Percentiles rank a stretch among this genome's conserved stretches.
These are phyloP conservation scores for Cantharellus anzutake DNA, from an alignment of 768 basidiomycete genomes.

Conservation along the genomic window DNA sequence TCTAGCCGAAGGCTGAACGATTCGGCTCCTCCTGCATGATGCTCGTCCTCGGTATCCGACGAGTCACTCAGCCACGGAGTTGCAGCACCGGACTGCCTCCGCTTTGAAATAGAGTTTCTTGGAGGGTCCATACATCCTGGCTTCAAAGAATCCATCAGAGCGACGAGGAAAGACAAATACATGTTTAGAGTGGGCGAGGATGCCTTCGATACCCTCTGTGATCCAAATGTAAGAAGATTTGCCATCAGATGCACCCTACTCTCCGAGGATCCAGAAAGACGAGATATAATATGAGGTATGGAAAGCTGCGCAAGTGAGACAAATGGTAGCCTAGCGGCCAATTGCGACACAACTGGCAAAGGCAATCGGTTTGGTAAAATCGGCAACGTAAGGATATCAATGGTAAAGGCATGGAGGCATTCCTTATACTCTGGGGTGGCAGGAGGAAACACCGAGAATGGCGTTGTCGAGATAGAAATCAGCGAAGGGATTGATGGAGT, in stretches of 20 bases:
- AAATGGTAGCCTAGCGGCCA: slow-evolving; percentile 49
- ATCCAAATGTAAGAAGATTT: slow-evolving; percentile 46
- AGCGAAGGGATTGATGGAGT: slow-evolving; percentile 30
- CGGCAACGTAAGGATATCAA: slow-evolving; percentile 48
- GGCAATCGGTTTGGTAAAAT: slow-evolving; percentile 62
- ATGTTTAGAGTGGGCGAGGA: slow-evolving; percentile 25
- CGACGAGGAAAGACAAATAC: slow-evolving; percentile 35
- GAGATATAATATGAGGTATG: background rate
- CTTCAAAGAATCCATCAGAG: slow-evolving; percentile 16
- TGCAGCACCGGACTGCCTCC: background rate
- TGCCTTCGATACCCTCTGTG: slow-evolving; percentile 38
- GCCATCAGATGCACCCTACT: slow-evolving; percentile 37
- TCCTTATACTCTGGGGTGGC: slow-evolving; percentile 14
- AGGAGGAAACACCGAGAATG: slow-evolving; percentile 20
- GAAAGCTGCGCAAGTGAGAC: slow-evolving; percentile 20
- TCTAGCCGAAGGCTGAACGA: slow-evolving; percentile 31
- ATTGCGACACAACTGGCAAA: slow-evolving; percentile 35
- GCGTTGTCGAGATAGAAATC: slow-evolving; percentile 25
- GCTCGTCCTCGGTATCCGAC: background rate
- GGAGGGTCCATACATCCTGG: slow-evolving; percentile 3
- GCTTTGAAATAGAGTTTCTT: background rate
- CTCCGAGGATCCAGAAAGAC: background rate
- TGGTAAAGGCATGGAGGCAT: slow-evolving; percentile 26
- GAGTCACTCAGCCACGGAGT: background rate
- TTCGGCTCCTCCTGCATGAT: background rate